Evolutionary conservation across 179 eudicot genomes (phyloP).

Genomic region (Heliamphora pulchella): DNA sequence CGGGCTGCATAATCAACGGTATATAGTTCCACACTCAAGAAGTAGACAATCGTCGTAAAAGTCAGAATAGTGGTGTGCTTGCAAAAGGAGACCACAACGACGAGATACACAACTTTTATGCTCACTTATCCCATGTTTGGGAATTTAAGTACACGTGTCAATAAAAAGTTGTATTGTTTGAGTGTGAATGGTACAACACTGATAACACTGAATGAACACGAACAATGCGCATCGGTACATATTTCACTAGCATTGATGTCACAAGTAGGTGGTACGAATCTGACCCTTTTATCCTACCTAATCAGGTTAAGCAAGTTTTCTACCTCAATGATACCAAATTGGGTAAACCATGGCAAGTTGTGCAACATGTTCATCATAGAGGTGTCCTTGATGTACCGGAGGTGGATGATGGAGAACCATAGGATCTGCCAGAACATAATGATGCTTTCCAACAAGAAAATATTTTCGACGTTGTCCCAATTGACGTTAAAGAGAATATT

Average conservation of each 20-base stretch:
- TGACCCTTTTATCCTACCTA: neutral
- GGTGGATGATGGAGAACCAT: neutral
- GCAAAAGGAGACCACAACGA: no score
- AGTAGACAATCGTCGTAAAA: no score
- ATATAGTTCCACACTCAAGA: no score
- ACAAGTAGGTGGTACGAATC: neutral
- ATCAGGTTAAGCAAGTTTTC: neutral
- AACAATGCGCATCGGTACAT: neutral
- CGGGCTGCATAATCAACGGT: no score
- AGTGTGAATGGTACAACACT: no score
- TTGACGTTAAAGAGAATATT: no score
- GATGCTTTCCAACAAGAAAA: neutral
- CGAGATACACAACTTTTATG: no score
- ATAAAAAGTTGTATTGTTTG: no score
- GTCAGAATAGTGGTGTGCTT: no score
- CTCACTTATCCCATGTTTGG: no score
- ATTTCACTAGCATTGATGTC: neutral
- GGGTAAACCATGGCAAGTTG: neutral
- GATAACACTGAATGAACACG: neutral
- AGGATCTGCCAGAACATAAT: neutral
- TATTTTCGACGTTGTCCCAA: no score
- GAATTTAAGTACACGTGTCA: no score
- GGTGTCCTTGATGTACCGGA: neutral
- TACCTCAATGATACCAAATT: neutral
- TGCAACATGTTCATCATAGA: neutral